Evolutionary conservation across 345 rosid species (phyloP).

Genomic region (Nasturtium officinale): DNA sequence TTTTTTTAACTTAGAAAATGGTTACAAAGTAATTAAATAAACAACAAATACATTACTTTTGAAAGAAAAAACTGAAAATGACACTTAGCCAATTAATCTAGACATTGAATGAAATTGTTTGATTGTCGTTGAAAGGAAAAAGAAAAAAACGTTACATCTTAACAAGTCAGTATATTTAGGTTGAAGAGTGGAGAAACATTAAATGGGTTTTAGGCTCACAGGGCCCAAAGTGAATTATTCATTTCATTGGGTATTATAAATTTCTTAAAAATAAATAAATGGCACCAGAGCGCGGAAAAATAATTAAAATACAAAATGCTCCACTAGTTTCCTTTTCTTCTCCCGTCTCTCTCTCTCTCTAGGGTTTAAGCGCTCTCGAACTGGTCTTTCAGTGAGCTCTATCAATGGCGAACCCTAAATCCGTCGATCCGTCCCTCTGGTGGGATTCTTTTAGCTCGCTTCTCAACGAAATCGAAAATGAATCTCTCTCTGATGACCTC

Average conservation of each 20-base stretch:
- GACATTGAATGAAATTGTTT: no score
- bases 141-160: no score
- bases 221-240: constrained; percentile 13
- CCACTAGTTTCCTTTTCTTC: not conserved
- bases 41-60: no score
- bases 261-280: no score
- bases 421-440: constrained; percentile 72
- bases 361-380: constrained; percentile 52
- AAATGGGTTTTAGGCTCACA: not conserved
- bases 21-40: no score
- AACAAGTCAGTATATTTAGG: no score
- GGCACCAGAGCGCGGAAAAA: constrained; percentile 23
- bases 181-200: not conserved
- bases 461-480: constrained; percentile 67
- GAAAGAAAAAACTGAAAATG: no score
- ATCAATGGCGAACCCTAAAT: constrained; percentile 56
- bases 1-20: no score
- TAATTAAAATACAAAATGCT: constrained; percentile 6
- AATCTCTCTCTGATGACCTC: constrained; percentile 59
- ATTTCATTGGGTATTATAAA: not conserved
- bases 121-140: no score
- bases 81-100: no score
- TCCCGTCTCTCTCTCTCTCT: not conserved
- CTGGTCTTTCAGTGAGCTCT: constrained; percentile 16
- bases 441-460: constrained; percentile 77